Conservation (phyloP, 2,329 filamentous ascomycete species). For the Pseudocercospora fuligena region DNA sequence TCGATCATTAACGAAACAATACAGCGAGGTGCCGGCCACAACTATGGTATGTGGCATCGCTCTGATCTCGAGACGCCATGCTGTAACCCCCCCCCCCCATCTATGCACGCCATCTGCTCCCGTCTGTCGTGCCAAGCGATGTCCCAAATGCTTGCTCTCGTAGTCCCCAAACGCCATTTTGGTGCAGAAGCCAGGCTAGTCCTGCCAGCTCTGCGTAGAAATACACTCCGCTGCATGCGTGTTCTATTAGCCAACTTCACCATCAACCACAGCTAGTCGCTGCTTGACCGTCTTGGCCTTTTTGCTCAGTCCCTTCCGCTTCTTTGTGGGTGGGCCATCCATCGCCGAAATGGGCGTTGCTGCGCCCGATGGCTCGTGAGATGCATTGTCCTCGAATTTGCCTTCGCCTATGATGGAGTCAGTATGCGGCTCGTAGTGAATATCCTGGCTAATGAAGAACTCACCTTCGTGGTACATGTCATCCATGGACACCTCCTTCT, state of each 20-base stretch:
- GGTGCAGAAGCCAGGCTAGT: not conserved
- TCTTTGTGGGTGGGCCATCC: constrained; percentile 54
- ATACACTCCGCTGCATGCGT: not conserved
- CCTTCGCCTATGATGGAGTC: constrained; percentile 74
- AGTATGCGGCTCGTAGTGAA: constrained; percentile 15
- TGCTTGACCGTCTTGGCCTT: constrained; percentile 59
- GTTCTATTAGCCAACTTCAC: constrained; percentile 36
- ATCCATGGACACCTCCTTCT: constrained; percentile 74
- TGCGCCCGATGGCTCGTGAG: constrained; percentile 80
- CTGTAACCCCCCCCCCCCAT: not conserved
- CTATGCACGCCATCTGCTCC: not conserved
- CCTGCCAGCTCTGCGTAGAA: constrained; percentile 1
- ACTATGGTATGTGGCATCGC: not conserved
- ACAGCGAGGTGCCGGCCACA: not conserved
- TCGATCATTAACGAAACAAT: not conserved
- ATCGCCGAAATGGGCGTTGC: constrained; percentile 73
- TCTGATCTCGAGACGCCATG: not conserved
- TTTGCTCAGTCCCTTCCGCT: constrained; percentile 59
- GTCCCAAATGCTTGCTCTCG: not conserved
- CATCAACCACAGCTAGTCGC: constrained; percentile 55
- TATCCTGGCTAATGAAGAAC: no score
- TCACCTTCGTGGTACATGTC: constrained; percentile 99
- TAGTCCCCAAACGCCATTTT: not conserved
- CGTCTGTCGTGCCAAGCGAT: not conserved
- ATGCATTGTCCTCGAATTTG: constrained; percentile 89